Percentiles rank a stretch among this genome's conserved stretches.
Conservation (phyloP, 345 rosid species). For the Eucalyptus regnans region DNA sequence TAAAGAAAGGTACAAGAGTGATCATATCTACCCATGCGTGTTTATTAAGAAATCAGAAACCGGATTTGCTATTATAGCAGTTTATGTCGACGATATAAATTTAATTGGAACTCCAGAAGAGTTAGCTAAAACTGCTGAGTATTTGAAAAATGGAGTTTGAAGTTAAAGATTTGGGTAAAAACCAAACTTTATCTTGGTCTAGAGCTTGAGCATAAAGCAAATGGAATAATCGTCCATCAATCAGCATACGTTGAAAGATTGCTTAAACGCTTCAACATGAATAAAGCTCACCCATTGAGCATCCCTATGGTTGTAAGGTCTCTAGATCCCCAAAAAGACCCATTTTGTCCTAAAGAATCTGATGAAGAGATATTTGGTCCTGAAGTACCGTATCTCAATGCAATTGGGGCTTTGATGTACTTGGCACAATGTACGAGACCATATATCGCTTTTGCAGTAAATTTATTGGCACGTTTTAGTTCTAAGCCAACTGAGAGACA, state of each 20-base stretch:
- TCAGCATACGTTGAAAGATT: neutral
- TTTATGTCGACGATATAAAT: neutral
- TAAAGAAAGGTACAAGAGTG: neutral
- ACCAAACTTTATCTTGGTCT: neutral
- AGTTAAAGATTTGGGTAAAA: neutral
- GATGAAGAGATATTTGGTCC: neutral
- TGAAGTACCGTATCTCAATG: neutral
- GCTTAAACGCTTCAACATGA: neutral
- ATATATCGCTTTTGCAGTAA: neutral
- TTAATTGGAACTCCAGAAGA: neutral
- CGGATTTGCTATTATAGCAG: neutral
- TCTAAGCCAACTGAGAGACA: neutral
- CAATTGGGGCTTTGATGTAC: neutral
- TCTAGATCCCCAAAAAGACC: neutral
- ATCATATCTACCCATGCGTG: neutral
- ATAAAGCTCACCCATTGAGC: neutral
- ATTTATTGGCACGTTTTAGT: neutral
- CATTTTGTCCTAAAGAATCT: neutral
- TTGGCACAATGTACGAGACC: neutral
- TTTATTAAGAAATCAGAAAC: neutral
- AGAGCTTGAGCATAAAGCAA: neutral
- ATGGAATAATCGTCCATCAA: neutral
- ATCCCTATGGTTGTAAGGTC: neutral
- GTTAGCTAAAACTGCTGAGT: neutral
- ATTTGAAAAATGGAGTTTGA: neutral